Evolutionary conservation across 352 stramenopile genomes (phyloP).

Genomic region (Phytophthora sojae): DNA sequence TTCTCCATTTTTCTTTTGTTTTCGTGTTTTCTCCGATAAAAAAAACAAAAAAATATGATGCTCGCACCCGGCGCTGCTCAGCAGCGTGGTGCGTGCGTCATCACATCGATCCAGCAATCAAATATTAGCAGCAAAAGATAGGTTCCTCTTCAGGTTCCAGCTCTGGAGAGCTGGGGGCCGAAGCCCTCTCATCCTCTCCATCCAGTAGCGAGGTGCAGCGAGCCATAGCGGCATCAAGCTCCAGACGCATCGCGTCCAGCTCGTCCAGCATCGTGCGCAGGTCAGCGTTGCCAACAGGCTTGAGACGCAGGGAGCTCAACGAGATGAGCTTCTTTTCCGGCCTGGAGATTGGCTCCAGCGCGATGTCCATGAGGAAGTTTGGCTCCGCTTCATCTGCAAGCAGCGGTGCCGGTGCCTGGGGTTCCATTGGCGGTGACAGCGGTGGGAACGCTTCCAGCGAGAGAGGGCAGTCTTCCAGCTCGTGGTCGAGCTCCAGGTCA

Average conservation of each 20-base stretch:
- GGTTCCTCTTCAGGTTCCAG: constrained; percentile 40
- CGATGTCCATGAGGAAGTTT: constrained; percentile 54
- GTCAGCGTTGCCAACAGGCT: constrained; percentile 39
- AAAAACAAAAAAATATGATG: constrained; percentile 37
- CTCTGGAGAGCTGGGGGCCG: constrained; percentile 1
- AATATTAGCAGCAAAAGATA: constrained; percentile 47
- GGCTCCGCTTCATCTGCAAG: constrained; percentile 28
- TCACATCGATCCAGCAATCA: constrained; percentile 25
- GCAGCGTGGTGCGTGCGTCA: constrained; percentile 9
- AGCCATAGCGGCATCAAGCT: constrained; percentile 46
- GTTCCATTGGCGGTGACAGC: constrained; percentile 21
- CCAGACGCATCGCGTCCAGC: constrained; percentile 45
- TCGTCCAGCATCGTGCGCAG: constrained; percentile 51
- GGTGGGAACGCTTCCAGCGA: constrained; percentile 31
- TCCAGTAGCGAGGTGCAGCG: constrained; percentile 35
- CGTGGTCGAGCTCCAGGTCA: constrained; percentile 22
- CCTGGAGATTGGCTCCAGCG: constrained; percentile 41
- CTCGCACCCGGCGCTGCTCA: constrained; percentile 10
- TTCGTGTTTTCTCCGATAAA: constrained; percentile 34
- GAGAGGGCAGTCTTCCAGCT: constrained; percentile 23
- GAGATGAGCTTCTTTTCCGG: constrained; percentile 33
- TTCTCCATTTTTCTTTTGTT: constrained; percentile 37
- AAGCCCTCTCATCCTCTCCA: constrained; percentile 28
- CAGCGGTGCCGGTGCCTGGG: constrained; percentile 11
- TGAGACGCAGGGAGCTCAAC: constrained; percentile 21